A percentile compares a stretch with the other conserved stretches of the same genome.
These are phyloP conservation scores for Phytophthora pisi DNA, from an alignment of 352 stramenopile genomes.

Conservation along the genomic window DNA sequence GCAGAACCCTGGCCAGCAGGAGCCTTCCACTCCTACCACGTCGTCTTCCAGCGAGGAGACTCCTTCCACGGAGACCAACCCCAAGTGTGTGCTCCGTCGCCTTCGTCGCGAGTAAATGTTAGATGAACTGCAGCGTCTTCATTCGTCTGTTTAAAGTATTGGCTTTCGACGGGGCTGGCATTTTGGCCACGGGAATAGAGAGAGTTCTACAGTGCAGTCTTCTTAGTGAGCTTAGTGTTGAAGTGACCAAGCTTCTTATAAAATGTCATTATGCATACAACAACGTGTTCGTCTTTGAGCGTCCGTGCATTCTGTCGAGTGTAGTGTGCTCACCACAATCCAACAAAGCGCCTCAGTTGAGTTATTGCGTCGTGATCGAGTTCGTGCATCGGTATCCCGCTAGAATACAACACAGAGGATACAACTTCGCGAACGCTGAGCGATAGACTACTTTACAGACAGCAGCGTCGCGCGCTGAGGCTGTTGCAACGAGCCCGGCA, in stretches of 20 bases:
- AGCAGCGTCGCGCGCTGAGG: neutral
- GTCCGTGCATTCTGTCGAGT: too few relatives aligned
- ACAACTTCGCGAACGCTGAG: too few relatives aligned
- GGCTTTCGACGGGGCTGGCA: too few relatives aligned
- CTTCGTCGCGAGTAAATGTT: constrained; percentile 26
- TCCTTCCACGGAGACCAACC: constrained; percentile 1
- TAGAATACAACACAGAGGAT: too few relatives aligned
- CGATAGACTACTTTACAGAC: neutral
- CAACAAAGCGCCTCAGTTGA: too few relatives aligned
- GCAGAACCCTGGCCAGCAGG: constrained; percentile 3
- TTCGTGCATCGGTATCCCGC: too few relatives aligned
- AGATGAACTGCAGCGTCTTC: constrained; percentile 6
- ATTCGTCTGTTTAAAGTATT: neutral
- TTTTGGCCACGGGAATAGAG: neutral
- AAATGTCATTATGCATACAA: too few relatives aligned
- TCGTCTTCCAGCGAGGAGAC: neutral
- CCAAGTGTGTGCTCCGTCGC: constrained; percentile 21
- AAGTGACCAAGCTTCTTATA: neutral
- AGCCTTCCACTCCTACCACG: neutral
- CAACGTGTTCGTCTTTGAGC: too few relatives aligned
- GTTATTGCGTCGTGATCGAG: too few relatives aligned
- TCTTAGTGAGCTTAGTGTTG: neutral
- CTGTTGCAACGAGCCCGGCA: neutral
- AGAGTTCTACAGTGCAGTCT: neutral
- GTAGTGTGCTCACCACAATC: too few relatives aligned